Base-by-base conservation (phyloP, 1,284 basidiomycete species). In the Rhodotorula sp. region DNA sequence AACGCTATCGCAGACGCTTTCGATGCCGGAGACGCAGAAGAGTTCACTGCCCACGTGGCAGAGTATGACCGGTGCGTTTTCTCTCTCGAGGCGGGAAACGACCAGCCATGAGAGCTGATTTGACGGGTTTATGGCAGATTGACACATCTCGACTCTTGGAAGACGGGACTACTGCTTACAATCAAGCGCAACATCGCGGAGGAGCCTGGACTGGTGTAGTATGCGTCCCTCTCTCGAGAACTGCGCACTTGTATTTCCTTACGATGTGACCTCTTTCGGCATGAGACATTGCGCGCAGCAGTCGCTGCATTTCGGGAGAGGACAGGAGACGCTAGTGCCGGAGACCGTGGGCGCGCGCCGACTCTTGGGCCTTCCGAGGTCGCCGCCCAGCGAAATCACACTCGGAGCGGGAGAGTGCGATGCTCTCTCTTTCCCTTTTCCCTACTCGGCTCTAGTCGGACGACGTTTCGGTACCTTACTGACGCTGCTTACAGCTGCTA, bases 91-190 rank as follows among this genome's bases (percentile, higher is more conserved):
- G 38, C 38, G 10, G 38, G 38, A 26, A 8, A 19, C 50, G 21
- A 19, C 50, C 28, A 28, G 28, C 28, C 28, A 28, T 28, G 28
- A 28, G 28, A 28, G 28, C 28, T 43, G 38, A 43, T 8, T 43
- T 7, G 38, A 52, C 26, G 86, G n/a, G 54, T n/a, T 14, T 52
- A 4, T 28, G 2, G 95, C 81, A 88, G 92, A 79, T 86, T 95
- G 70, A 90, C 87, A 56, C 93, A 92, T 82, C 82, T 97, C 78
- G 94, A 97, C 81, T 91, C 90, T 19, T 43, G 45, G 52, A 97
- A 97, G 86, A 97, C 93, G 52, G 85, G 82, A 49, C 89, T 97
- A 64, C 81, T 98, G 77, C 83, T 97, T 78, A 90, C 90, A 83
- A 89, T 97, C 81, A 97, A 97, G 86, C 87, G 86, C 80, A 83